Base-by-base conservation (phyloP, 2,329 filamentous ascomycete species). In the Cladosporium cucumerinum region DNA sequence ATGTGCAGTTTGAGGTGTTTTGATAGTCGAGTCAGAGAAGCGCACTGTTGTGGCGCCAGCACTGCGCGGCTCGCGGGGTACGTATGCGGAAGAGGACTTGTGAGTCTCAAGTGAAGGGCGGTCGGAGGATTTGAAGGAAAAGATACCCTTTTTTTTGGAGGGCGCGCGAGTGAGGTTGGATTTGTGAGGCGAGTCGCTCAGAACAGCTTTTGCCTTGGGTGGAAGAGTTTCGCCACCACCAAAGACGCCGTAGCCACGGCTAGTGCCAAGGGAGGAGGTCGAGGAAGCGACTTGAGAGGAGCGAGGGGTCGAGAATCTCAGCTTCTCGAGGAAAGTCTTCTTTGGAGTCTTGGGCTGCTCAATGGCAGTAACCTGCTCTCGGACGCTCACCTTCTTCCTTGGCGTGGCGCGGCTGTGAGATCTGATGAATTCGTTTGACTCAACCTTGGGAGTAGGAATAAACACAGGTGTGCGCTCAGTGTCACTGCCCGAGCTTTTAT, bases 271-370 rank as follows among this genome's bases (percentile, higher is more conserved):
- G 5, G 30, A 21, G 2, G 61, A 11, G 46, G 2, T 26, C 5
- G 58, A 51, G 14, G 21, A 14, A n/a, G 32, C 18, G n/a, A n/a
- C 11, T 30, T 57, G 32, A 28, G 55, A 46, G 16, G 60, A 4
- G 25, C 60, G 60, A 28, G 60, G 36, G 30, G 61, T 67, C 11
- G 43, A 57, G 25, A 69, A 63, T 23, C 64, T 23, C 25, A 72
- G 54, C 57, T 74, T 72, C 16, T 77, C 76, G 58, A 80, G 74
- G 28, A 80, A 66, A 63, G 75, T 76, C 71, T 77, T 80, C 69
- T 75, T 79, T 0, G 78, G 78, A 61, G 76, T 80, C 69, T 76
- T 79, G 34, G 67, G 57, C 8, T 70, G 65, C 59, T 30, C 68
- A 58, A 48, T 48, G 32, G 34, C 67, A 63, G 30, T 71, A 67